Evolutionary conservation across 805 yeast genomes (phyloP).

Genomic region (Pichia membranifaciens): DNA sequence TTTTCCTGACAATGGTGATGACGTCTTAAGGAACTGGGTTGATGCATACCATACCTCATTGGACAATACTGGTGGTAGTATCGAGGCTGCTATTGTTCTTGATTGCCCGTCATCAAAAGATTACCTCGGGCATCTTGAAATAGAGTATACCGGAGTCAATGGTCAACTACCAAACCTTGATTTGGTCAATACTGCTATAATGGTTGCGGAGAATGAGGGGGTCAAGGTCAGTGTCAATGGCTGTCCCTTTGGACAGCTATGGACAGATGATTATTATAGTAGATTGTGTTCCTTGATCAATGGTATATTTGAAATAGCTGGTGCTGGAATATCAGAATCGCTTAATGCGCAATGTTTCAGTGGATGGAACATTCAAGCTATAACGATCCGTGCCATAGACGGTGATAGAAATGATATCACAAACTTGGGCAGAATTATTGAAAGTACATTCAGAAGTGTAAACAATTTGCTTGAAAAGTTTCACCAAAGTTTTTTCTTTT

Average conservation of each 20-base stretch:
- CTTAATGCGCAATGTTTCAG: slow-evolving; percentile 88
- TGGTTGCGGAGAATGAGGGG: slow-evolving; percentile 69
- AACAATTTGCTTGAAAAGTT: slow-evolving; percentile 91
- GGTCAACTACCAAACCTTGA: slow-evolving; percentile 96
- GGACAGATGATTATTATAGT: slow-evolving; percentile 42
- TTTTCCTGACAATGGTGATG: slow-evolving; percentile 64
- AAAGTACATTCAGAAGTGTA: slow-evolving; percentile 79
- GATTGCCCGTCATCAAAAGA: slow-evolving; percentile 67
- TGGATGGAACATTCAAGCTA: slow-evolving; percentile 93
- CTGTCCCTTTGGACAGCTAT: slow-evolving; percentile 40
- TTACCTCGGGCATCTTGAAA: slow-evolving; percentile 65
- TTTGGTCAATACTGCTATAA: slow-evolving; percentile 74
- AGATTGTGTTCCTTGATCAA: slow-evolving; percentile 53
- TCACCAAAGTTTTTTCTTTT: slow-evolving; percentile 95
- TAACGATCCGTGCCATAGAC: slow-evolving; percentile 64
- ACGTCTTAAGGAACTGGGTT: slow-evolving; percentile 80
- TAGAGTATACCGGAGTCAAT: slow-evolving; percentile 80
- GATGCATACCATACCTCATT: slow-evolving; percentile 84
- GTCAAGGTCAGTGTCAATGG: slow-evolving; percentile 64
- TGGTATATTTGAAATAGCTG: slow-evolving; percentile 64
- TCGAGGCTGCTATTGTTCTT: slow-evolving; percentile 82
- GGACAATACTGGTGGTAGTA: slow-evolving; percentile 86
- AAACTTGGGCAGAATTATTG: slow-evolving; percentile 84
- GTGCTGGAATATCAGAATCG: slow-evolving; percentile 53
- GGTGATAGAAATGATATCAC: slow-evolving; percentile 68